These are phyloP conservation scores for Pelargonium fulgidum DNA, from an alignment of 441 rosid genomes.

Conservation along the genomic window DNA sequence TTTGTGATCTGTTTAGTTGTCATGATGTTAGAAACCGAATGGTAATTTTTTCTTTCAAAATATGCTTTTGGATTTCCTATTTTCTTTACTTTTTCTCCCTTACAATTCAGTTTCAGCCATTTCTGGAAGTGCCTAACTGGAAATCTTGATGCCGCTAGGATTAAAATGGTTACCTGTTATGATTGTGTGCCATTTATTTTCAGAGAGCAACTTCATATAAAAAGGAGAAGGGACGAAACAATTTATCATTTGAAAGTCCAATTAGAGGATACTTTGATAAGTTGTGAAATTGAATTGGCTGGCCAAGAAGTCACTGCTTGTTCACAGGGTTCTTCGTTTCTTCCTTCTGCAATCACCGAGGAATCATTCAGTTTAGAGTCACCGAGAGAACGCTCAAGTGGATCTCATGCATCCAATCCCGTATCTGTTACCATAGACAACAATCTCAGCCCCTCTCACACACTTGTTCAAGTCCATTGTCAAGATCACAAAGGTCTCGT, in stretches of 20 bases:
- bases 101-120: too few species aligned
- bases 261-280: slow-evolving; percentile 40
- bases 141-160: not conserved
- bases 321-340: slow-evolving; percentile 49
- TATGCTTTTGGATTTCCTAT: too few species aligned
- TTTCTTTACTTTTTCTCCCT: too few species aligned
- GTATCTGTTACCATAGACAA: slow-evolving; percentile 45
- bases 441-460: slow-evolving; percentile 48
- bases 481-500: slow-evolving; percentile 65
- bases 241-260: slow-evolving; percentile 30
- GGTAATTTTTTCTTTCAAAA: too few species aligned
- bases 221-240: slow-evolving; percentile 42
- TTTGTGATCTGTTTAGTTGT: too few species aligned
- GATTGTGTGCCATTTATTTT: not conserved
- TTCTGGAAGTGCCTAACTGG: not conserved
- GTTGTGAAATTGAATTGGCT: slow-evolving; percentile 57
- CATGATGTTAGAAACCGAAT: too few species aligned
- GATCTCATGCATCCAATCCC: slow-evolving; percentile 31
- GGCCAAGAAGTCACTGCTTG: slow-evolving; percentile 48
- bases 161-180: not conserved
- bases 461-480: slow-evolving; percentile 49
- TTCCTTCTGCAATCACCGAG: slow-evolving; percentile 43
- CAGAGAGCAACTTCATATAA: slow-evolving; percentile 51
- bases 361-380: slow-evolving; percentile 47
- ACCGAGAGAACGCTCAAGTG: slow-evolving; percentile 22